Evolutionary conservation across 345 rosid species (phyloP).

Genomic region (Aquilaria sinensis): DNA sequence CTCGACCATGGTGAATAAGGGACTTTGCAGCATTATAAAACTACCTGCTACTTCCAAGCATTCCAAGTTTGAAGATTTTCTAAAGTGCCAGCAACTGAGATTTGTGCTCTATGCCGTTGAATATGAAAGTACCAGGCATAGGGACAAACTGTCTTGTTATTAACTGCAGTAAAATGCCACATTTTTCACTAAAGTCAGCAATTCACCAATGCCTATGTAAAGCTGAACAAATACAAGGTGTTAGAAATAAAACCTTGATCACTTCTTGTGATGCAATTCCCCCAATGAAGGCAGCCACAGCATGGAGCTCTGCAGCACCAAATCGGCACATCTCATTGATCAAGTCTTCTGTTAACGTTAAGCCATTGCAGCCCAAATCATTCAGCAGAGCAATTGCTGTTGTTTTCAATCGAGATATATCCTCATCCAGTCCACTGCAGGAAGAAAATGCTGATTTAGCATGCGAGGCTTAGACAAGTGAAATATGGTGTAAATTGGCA

Average conservation of each 20-base stretch:
- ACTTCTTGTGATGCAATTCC: conserved; percentile 95
- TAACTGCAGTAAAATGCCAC: conserved; percentile 43
- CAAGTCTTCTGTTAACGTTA: conserved; percentile 82
- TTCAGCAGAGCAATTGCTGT: conserved; percentile 58
- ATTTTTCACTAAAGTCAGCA: not conserved
- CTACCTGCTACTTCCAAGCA: conserved; percentile 1
- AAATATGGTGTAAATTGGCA: not conserved
- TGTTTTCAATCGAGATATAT: conserved; percentile 74
- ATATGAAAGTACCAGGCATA: conserved; percentile 74
- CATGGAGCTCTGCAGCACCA: conserved; percentile 96
- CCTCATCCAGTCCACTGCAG: conserved; percentile 77
- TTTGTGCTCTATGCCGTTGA: conserved; percentile 95
- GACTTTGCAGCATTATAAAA: no score
- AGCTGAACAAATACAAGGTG: conserved; percentile 10
- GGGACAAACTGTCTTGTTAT: conserved; percentile 91
- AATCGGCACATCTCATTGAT: conserved; percentile 91
- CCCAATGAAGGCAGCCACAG: conserved; percentile 86
- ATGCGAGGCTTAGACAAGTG: not conserved
- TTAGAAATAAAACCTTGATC: conserved; percentile 54
- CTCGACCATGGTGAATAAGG: no score
- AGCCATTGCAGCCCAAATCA: conserved; percentile 83
- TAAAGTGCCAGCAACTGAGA: conserved; percentile 65
- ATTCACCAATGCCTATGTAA: not conserved
- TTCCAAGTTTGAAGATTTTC: conserved; percentile 7
- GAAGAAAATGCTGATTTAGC: conserved; percentile 10